Conservation (phyloP, 1,284 basidiomycete species). For the Thelephora terrestris region DNA sequence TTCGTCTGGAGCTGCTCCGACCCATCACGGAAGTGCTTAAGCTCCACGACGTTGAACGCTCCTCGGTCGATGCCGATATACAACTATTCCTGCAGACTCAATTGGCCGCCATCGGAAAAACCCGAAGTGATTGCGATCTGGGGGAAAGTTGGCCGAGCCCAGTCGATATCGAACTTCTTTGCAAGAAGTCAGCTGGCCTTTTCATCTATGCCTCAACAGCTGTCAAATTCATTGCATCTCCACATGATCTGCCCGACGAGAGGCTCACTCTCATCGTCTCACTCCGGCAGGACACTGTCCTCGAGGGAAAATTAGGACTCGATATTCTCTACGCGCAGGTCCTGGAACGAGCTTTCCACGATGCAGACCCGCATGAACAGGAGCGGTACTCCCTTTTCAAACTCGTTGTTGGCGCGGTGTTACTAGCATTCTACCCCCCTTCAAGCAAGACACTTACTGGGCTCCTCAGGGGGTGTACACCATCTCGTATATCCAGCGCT, state of each 20-base stretch:
- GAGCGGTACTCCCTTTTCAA: neutral
- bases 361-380: neutral
- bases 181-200: constrained; percentile 3
- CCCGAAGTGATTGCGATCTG: too few relatives aligned
- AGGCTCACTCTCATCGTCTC: constrained; percentile 6
- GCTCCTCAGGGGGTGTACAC: neutral
- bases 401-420: neutral
- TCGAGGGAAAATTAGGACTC: neutral
- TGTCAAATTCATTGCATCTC: constrained; percentile 3
- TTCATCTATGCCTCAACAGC: constrained; percentile 9
- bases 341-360: constrained; percentile 6
- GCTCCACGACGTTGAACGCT: too few relatives aligned
- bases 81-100: too few relatives aligned
- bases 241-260: neutral
- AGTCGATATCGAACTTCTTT: neutral
- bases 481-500: too few relatives aligned
- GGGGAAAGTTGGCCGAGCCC: neutral
- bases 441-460: neutral
- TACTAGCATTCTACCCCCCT: neutral
- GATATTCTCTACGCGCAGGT: constrained; percentile 9
- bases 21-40: too few relatives aligned
- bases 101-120: too few relatives aligned
- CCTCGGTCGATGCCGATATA: too few relatives aligned
- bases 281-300: neutral
- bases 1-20: too few relatives aligned